Evolutionary conservation across 192 early-diverging fungal species (phyloP), one percentile per base, ranked within the genome.

Genomic region (Linnemannia exigua): DNA sequence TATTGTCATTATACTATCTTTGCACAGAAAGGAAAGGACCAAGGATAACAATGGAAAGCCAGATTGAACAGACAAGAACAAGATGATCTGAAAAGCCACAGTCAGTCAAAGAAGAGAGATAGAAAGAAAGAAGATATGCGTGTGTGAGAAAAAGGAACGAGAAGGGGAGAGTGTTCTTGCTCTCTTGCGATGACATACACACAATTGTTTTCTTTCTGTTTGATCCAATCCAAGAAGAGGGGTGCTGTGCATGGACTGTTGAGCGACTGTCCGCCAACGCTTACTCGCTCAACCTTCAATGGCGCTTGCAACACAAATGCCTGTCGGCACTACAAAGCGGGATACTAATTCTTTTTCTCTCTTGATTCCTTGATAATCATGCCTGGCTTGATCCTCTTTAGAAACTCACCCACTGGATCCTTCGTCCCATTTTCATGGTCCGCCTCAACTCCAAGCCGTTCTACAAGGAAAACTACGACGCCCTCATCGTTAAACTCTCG

Each of bases 381-480:
- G 2, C 12, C 3, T 46, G 31, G 28, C 35, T 70, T 50, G 19
- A 58, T 67, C 37, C 22, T 50, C 37, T 66, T 35, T 85, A 93
- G 94, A 98, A 98, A 93, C 94, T 97, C 89, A 97, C 97, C 52
- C 92, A 90, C 41, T 96, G 93, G 91, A 87, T 93, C 38, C 90
- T 99, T 61, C 94, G 96, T 90, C 92, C 95, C 70, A 88, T 96
- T 92, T 95, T 95, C 87, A 89, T 93, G 91, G 90, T 94, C 85
- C 90, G 95, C 70, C 87, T 99, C 77, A 96, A 98, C 91, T 91
- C 89, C 77, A 92, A 94, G 67, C 94, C 96, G 4, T 97, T 97
- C 87, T 95, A 93, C 88, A 95, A 95, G 83, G 94, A 96, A 74
- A 95, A 97, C 87, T 97, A 97, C 87, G 97, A 99, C 83, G 90